Percentiles rank a stretch among this genome's conserved stretches.
Conservation (phyloP, 495 filamentous ascomycete species). For the Talaromyces liani region DNA sequence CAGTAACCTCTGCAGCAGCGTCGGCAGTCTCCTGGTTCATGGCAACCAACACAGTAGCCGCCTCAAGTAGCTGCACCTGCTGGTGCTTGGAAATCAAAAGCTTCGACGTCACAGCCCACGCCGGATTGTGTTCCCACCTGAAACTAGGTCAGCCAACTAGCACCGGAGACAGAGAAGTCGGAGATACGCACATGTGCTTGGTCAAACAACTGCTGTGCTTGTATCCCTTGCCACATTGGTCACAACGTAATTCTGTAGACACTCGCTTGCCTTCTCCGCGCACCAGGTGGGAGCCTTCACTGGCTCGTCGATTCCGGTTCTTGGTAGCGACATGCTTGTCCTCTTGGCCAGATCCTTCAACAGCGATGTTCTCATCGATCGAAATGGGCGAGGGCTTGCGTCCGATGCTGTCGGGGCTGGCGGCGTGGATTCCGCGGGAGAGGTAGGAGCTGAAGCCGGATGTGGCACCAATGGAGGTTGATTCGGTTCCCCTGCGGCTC, state of each 20-base stretch:
- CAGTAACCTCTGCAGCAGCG: background rate
- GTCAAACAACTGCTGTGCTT: conserved; percentile 99
- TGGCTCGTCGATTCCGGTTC: conserved; percentile 69
- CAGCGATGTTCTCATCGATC: conserved; percentile 40
- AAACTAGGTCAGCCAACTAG: conserved; percentile 8
- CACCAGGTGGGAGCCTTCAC: conserved; percentile 72
- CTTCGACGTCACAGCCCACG: conserved; percentile 97
- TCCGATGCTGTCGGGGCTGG: conserved; percentile 40
- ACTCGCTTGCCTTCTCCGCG: conserved; percentile 70
- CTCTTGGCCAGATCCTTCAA: conserved; percentile 18
- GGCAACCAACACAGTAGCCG: conserved; percentile 84
- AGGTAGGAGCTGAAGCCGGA: conserved; percentile 35
- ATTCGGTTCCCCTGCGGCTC: conserved; percentile 41
- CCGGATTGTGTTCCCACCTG: conserved; percentile 99
- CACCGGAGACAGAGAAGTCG: conserved; percentile 11
- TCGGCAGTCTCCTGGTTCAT: conserved; percentile 65
- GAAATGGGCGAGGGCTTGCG: conserved; percentile 39
- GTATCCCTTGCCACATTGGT: conserved; percentile 99
- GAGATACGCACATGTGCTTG: conserved; percentile 97
- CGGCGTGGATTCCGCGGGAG: conserved; percentile 44
- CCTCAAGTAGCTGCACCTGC: conserved; percentile 95
- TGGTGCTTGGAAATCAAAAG: conserved; percentile 98
- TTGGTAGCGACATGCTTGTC: conserved; percentile 52
- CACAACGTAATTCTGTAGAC: conserved; percentile 84
- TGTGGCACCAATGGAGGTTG: conserved; percentile 29